phyloP scores from a whole-genome alignment of 805 yeast genomes.

The Cyberlindnera samutprakarnensis region DNA sequence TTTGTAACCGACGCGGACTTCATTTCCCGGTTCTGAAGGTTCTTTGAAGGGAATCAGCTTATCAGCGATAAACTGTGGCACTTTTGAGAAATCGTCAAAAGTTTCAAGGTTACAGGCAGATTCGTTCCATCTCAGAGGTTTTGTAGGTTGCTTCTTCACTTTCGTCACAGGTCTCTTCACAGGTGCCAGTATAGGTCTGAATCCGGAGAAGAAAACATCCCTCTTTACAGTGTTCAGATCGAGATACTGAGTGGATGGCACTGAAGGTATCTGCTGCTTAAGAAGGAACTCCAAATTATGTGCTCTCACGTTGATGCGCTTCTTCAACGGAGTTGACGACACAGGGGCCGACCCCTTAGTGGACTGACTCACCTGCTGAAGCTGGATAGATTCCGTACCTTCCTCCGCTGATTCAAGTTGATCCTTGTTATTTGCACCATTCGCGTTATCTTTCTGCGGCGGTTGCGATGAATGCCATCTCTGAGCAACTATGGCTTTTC shows the following conservation, averaged over 20 bases:
- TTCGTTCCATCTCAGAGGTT: constrained; percentile 20
- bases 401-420: too few species aligned
- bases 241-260: constrained; percentile 20
- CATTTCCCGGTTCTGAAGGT: constrained; percentile 20
- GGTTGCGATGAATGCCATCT: too few species aligned
- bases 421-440: too few species aligned
- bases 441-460: too few species aligned
- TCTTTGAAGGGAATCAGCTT: constrained; percentile 16
- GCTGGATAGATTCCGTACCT: too few species aligned
- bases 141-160: constrained; percentile 12
- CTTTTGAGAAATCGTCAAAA: constrained; percentile 19
- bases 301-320: constrained; percentile 7
- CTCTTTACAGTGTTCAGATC: constrained; percentile 13
- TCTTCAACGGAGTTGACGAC: too few species aligned
- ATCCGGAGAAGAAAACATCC: constrained; percentile 19
- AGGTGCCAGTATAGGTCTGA: constrained; percentile 21
- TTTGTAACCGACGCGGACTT: constrained; percentile 17
- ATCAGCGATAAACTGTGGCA: constrained; percentile 23
- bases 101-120: constrained; percentile 18
- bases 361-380: too few species aligned
- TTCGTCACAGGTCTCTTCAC: constrained; percentile 15
- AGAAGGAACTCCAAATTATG: constrained; percentile 1
- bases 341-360: too few species aligned
- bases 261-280: constrained; percentile 12
- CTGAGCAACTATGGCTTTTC: too few species aligned